Evolutionary conservation across 805 yeast genomes (phyloP), one percentile per base, ranked within the genome.

Genomic region (Alloascoidea hylecoeti): DNA sequence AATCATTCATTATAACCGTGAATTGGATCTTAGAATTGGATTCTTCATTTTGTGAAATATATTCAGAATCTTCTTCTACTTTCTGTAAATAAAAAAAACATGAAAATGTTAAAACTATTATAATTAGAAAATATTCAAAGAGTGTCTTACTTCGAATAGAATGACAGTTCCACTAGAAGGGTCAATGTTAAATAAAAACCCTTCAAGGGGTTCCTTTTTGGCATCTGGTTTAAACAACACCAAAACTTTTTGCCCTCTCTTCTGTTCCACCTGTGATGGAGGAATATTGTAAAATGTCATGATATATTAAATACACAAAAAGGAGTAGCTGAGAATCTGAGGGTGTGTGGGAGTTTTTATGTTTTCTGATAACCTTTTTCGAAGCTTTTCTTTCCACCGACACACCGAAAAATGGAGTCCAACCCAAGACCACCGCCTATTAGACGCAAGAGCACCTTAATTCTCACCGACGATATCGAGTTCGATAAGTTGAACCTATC

Each of bases 361-460:
- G n/a, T n/a, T n/a, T n/a, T n/a, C n/a, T n/a, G n/a, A n/a, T n/a
- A n/a, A n/a, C n/a, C n/a, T n/a, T n/a, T n/a, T n/a, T n/a, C n/a
- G n/a, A n/a, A n/a, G n/a, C n/a, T n/a, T n/a, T n/a, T n/a, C n/a
- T n/a, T n/a, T n/a, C n/a, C n/a, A 34, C 18, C 37, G 30, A 12
- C 15, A 17, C 12, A 33, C 17, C 12, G 19, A 33, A 32, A 35
- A 17, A 16, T 17, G 30, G 15, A 38, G 15, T 33, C 38, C 13
- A 38, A 38, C 16, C 39, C 30, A 9, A 17, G 16, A 14, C 41
- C 35, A 14, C 28, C 40, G 18, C 37, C 46, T 3, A 49, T 51
- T 27, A 65, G 83, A 47, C 64, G 85, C 44, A 78, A 77, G 54
- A 77, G 88, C 2, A 80, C 92, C 0, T 48, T 82, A 38, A 73